Percentiles rank a stretch among this genome's conserved stretches.
phyloP scores from a whole-genome alignment of 805 yeast genomes.

The Candida maris region DNA sequence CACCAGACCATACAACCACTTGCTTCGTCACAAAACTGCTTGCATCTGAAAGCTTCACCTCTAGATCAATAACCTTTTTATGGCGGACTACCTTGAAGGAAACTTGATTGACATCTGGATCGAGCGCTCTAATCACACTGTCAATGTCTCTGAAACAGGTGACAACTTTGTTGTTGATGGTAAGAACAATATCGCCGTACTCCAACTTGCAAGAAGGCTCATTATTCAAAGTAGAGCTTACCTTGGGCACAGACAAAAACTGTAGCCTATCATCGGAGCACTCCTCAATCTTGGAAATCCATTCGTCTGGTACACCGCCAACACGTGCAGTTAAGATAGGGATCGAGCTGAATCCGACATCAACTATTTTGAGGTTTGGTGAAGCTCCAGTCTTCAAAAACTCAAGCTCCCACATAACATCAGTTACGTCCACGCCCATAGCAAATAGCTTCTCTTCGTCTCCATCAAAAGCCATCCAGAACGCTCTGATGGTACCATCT shows the following conservation, averaged over 20 bases:
- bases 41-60: slow-evolving; percentile 63
- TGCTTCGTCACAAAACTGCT: slow-evolving; percentile 57
- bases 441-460: slow-evolving; percentile 65
- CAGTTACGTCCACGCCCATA: slow-evolving; percentile 75
- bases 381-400: slow-evolving; percentile 45
- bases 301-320: slow-evolving; percentile 81
- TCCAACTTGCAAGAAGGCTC: slow-evolving; percentile 32
- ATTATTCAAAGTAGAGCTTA: slow-evolving; percentile 36
- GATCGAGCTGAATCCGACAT: slow-evolving; percentile 70
- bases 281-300: slow-evolving; percentile 67
- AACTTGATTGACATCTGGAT: slow-evolving; percentile 30
- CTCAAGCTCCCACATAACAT: slow-evolving; percentile 55
- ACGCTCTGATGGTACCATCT: slow-evolving; percentile 76
- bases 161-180: slow-evolving; percentile 63
- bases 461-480: slow-evolving; percentile 84
- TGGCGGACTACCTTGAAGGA: slow-evolving; percentile 68
- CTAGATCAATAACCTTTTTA: slow-evolving; percentile 56
- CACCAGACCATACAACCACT: slow-evolving; percentile 79
- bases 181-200: slow-evolving; percentile 74
- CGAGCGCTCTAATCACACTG: slow-evolving; percentile 38
- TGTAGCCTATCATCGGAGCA: slow-evolving; percentile 61
- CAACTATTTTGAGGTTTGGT: slow-evolving; percentile 65
- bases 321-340: slow-evolving; percentile 74
- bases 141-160: slow-evolving; percentile 66
- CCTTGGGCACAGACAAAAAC: slow-evolving; percentile 66